Percentiles rank a stretch among this genome's conserved stretches.
phyloP scores from a whole-genome alignment of 108 stramenopile genomes.

The Thalassiosira profunda region DNA sequence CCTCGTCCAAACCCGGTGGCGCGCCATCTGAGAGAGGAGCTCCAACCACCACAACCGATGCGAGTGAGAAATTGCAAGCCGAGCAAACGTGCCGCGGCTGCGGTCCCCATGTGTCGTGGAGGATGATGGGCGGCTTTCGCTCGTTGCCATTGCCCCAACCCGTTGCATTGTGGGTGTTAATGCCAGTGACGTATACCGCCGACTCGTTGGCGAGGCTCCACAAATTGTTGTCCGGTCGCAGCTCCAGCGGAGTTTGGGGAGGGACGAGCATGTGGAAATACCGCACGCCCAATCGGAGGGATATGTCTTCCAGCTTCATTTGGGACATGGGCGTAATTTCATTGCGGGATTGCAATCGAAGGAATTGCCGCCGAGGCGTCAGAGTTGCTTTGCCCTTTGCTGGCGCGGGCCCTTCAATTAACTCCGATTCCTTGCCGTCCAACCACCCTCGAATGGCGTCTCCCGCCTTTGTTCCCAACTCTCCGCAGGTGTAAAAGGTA shows the following conservation, averaged over 20 bases:
- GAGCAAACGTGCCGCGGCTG: conserved; percentile 4
- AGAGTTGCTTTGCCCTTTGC: neutral
- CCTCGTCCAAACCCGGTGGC: conserved; percentile 6
- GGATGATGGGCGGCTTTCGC: conserved; percentile 2
- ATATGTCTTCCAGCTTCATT: conserved; percentile 54
- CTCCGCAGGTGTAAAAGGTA: conserved; percentile 67
- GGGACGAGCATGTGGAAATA: conserved; percentile 62
- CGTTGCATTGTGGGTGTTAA: conserved; percentile 12
- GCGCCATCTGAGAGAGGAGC: conserved; percentile 22
- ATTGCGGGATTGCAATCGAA: conserved; percentile 24
- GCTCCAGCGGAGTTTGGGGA: conserved; percentile 1
- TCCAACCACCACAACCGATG: conserved; percentile 28
- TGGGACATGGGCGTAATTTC: conserved; percentile 51
- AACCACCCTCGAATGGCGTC: conserved; percentile 35
- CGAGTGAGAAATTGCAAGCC: conserved; percentile 31
- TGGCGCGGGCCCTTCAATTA: neutral
- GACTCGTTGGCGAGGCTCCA: conserved; percentile 21
- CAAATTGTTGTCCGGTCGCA: neutral
- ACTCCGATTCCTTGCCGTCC: neutral
- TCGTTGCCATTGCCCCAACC: neutral
- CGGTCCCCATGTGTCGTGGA: conserved; percentile 37
- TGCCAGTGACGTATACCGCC: conserved; percentile 40
- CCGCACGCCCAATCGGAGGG: conserved; percentile 68
- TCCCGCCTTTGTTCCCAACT: conserved; percentile 19
- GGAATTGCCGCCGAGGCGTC: conserved; percentile 28